Percentiles rank a stretch among this genome's conserved stretches.
phyloP scores from a whole-genome alignment of 495 filamentous ascomycete species.

The Tuber calosporum region DNA sequence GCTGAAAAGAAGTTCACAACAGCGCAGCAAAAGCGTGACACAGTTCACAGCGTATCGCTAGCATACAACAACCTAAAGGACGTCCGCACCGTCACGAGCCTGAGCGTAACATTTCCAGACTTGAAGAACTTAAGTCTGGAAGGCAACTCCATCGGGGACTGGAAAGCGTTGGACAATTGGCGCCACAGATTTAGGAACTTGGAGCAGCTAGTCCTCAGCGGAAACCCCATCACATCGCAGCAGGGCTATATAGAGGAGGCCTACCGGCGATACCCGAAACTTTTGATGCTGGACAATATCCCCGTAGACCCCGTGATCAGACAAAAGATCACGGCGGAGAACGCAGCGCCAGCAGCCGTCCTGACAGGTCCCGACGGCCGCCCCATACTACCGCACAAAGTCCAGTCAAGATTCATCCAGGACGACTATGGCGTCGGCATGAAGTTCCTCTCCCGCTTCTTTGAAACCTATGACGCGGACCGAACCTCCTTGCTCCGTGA shows the following conservation, averaged over 20 bases:
- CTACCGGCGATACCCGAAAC: conserved; percentile 69
- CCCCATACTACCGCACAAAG: conserved; percentile 54
- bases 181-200: conserved; percentile 66
- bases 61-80: conserved; percentile 67
- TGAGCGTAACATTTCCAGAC: conserved; percentile 70
- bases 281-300: conserved; percentile 53
- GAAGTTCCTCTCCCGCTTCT: conserved; percentile 50
- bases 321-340: conserved; percentile 27
- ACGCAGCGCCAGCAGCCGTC: not conserved
- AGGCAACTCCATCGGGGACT: conserved; percentile 36
- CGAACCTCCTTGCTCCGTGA: conserved; percentile 54
- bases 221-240: conserved; percentile 62
- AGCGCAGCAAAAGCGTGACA: conserved; percentile 58
- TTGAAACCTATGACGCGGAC: conserved; percentile 66
- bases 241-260: conserved; percentile 62
- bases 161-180: conserved; percentile 56
- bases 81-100: conserved; percentile 59
- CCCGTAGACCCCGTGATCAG: conserved; percentile 23
- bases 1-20: conserved; percentile 64
- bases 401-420: conserved; percentile 60
- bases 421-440: conserved; percentile 65
- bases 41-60: conserved; percentile 68
- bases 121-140: conserved; percentile 58
- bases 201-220: conserved; percentile 67
- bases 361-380: conserved; percentile 44